Evolutionary conservation across 108 stramenopile species (phyloP).

Genomic region (Bacterosira constricta): DNA sequence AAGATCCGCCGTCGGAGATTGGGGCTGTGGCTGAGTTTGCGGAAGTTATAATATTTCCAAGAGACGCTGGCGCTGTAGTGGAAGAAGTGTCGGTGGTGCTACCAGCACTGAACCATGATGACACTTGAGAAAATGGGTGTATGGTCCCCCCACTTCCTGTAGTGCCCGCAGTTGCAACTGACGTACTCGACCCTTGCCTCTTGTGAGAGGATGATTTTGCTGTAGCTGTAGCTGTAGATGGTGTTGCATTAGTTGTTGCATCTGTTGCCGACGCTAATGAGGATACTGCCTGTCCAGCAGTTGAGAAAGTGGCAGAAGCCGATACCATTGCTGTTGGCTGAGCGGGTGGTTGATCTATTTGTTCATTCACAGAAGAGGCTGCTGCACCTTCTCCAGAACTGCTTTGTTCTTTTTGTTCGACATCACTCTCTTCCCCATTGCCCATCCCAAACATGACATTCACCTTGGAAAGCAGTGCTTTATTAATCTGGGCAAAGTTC

Average conservation of each 20-base stretch:
- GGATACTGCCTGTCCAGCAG: slow-evolving; percentile 6
- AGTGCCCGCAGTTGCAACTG: slow-evolving; percentile 13
- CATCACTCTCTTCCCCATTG: slow-evolving; percentile 9
- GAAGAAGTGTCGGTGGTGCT: background rate
- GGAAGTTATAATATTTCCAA: background rate
- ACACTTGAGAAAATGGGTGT: slow-evolving; percentile 16
- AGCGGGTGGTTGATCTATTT: background rate
- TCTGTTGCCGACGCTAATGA: slow-evolving; percentile 6
- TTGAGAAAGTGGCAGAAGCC: background rate
- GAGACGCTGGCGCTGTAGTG: background rate
- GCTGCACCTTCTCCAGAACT: background rate
- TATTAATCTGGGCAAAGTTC: slow-evolving; percentile 75
- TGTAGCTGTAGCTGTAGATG: slow-evolving; percentile 24
- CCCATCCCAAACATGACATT: slow-evolving; percentile 77
- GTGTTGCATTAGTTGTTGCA: slow-evolving; percentile 4
- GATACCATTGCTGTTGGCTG: slow-evolving; percentile 11
- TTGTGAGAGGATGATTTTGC: slow-evolving; percentile 34
- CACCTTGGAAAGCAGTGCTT: slow-evolving; percentile 69
- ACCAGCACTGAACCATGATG: slow-evolving; percentile 9
- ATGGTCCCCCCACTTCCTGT: slow-evolving; percentile 3
- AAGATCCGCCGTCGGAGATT: slow-evolving; percentile 20
- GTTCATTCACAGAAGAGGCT: background rate
- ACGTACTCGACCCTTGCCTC: slow-evolving; percentile 15
- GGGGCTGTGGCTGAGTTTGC: slow-evolving; percentile 1
- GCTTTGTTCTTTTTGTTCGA: background rate